Conservation (phyloP, 2,329 filamentous ascomycete species). For the Ceratocystis harringtonii region DNA sequence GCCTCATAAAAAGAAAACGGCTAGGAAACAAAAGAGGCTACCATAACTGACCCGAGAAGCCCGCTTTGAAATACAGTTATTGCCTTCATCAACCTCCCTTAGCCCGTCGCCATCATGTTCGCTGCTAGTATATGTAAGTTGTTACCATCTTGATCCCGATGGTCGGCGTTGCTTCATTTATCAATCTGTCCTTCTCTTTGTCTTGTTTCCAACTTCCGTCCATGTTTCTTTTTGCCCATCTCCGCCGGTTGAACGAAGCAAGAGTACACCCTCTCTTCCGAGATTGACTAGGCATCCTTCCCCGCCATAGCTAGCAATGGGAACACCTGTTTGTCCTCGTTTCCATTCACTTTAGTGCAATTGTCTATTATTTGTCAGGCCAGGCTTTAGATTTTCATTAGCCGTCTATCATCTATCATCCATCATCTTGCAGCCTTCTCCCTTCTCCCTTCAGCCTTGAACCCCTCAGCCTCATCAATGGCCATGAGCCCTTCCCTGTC, state of each 20-base stretch:
- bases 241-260: not conserved
- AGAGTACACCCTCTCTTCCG: not conserved
- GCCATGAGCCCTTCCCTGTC: not conserved
- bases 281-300: not conserved
- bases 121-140: conserved; percentile 5
- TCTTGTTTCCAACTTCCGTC: not conserved
- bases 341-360: not conserved
- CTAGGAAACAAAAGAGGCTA: not conserved
- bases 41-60: not conserved
- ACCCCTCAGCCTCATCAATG: not conserved
- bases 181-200: not conserved
- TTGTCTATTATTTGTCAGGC: not conserved
- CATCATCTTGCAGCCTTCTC: not conserved
- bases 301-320: not conserved
- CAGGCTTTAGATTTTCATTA: not conserved
- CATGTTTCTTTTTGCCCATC: not conserved
- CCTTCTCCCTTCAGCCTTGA: not conserved
- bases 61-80: not conserved
- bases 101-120: not conserved
- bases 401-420: not conserved
- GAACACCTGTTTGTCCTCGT: not conserved
- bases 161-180: not conserved
- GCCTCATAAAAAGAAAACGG: not conserved
- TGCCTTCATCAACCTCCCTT: not conserved
- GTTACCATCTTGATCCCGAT: not conserved